Evolutionary conservation across 129 eudicot genomes (phyloP), one percentile per base, ranked within the genome.

Genomic region (Centrapalus pauciflorus): DNA sequence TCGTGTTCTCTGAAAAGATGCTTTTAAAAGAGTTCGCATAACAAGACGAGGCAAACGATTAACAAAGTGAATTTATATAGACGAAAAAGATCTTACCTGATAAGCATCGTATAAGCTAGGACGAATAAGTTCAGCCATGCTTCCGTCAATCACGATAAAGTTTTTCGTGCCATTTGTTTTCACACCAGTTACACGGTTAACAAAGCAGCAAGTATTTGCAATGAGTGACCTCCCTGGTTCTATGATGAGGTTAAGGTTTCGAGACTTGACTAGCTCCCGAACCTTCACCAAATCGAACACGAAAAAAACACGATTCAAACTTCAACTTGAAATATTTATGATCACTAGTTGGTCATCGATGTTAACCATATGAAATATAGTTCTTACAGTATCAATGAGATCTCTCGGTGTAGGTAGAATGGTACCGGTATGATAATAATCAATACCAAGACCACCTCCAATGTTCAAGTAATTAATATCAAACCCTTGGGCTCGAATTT

Each of bases 71-170:
- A 29, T 26, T 45, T 10, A 25, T 14, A n/a, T n/a, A n/a, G n/a
- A n/a, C n/a, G n/a, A n/a, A n/a, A n/a, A 27, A 29, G 25, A 56
- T 51, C 69, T 74, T 77, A 93, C 96, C 58, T 86, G 96, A 77
- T 93, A 89, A 68, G 96, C 95, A 77, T 75, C 96, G 29, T 93
- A 93, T 5, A 93, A 76, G 70, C 96, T 84, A 23, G 95, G 96
- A 56, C 88, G 96, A 17, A 93, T 93, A 82, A 93, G 98, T 63
- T 89, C 98, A 9, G 96, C 82, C 96, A 88, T 93, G 81, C 98
- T 93, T 32, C 90, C 96, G 70, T 84, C 98, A 61, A 89, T 80
- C 66, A 89, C 95, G 60, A 93, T 61, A 37, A 88, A 84, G 77
- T 84, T 93, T 56, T 86, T 83, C 2, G 95, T 81, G 24, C 95